A percentile compares a stretch with the other conserved stretches of the same genome.
These are phyloP conservation scores for Tuber magnatum DNA, from an alignment of 495 filamentous ascomycete genomes.

Conservation along the genomic window DNA sequence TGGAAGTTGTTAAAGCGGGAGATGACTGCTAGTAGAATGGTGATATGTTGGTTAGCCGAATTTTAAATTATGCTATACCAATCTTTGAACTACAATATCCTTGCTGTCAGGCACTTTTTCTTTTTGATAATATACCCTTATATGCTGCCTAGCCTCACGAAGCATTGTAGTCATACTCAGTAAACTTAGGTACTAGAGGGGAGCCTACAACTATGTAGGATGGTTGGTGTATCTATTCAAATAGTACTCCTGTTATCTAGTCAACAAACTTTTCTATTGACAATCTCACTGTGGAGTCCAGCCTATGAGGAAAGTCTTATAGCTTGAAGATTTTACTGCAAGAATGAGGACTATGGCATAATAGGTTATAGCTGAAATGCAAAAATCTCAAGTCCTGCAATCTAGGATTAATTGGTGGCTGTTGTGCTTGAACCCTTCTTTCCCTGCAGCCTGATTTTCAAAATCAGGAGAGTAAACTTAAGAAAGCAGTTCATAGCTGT, in stretches of 20 bases:
- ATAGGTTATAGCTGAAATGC: not conserved
- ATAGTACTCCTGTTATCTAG: not conserved
- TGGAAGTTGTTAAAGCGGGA: not conserved
- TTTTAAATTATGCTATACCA: conserved; percentile 6
- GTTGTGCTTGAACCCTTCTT: not conserved
- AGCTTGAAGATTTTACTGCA: not conserved
- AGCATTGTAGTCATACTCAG: not conserved
- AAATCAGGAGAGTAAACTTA: not conserved
- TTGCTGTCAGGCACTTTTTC: not conserved
- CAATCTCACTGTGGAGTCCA: not conserved
- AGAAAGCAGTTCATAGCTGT: not conserved
- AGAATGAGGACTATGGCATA: not conserved
- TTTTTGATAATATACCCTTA: conserved; percentile 6
- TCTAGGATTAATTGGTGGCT: not conserved
- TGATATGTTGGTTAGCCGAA: conserved; percentile 3
- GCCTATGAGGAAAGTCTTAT: not conserved
- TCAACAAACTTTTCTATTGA: not conserved
- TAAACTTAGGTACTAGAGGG: not conserved
- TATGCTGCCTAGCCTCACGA: not conserved
- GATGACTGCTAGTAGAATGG: conserved; percentile 3
- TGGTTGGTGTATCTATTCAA: not conserved
- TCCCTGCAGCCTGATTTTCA: not conserved
- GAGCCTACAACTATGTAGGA: conserved; percentile 6
- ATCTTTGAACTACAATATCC: conserved; percentile 10
- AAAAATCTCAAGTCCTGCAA: not conserved